phyloP scores from a whole-genome alignment of 495 filamentous ascomycete species.

The Aspergillus hancockii region DNA sequence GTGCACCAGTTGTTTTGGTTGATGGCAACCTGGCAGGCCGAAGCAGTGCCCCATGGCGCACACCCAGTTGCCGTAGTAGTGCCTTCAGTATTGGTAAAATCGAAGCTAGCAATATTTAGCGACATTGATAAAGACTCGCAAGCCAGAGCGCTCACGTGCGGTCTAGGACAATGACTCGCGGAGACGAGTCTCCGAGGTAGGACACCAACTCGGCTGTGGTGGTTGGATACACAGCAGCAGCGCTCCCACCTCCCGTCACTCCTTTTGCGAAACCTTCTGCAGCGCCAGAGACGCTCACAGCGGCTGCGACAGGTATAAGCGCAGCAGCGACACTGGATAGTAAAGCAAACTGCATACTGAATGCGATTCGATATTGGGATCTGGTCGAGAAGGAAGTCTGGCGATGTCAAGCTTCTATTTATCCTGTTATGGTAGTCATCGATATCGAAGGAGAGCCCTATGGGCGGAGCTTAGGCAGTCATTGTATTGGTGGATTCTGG shows the following conservation, averaged over 20 bases:
- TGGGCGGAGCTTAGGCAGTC: too few relatives aligned
- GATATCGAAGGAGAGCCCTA: background rate
- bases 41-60: conserved; percentile 41
- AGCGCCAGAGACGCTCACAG: background rate
- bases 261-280: conserved; percentile 6
- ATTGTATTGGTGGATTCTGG: too few relatives aligned
- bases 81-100: conserved; percentile 44
- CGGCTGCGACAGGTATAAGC: background rate
- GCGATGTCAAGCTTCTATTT: too few relatives aligned
- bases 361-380: background rate
- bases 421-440: too few relatives aligned
- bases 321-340: background rate
- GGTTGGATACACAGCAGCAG: background rate
- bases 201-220: conserved; percentile 18
- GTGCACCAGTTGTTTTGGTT: conserved; percentile 47
- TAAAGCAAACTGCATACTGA: background rate
- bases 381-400: too few relatives aligned
- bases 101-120: conserved; percentile 19
- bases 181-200: conserved; percentile 30
- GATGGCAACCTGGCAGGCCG: conserved; percentile 51
- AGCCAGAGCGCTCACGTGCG: conserved; percentile 14
- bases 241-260: conserved; percentile 3
- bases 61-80: conserved; percentile 41
- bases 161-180: conserved; percentile 36
- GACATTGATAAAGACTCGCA: too few relatives aligned